phyloP scores from a whole-genome alignment of 2,329 filamentous ascomycete genomes.

The Neofusicoccum kwambonambiense region DNA sequence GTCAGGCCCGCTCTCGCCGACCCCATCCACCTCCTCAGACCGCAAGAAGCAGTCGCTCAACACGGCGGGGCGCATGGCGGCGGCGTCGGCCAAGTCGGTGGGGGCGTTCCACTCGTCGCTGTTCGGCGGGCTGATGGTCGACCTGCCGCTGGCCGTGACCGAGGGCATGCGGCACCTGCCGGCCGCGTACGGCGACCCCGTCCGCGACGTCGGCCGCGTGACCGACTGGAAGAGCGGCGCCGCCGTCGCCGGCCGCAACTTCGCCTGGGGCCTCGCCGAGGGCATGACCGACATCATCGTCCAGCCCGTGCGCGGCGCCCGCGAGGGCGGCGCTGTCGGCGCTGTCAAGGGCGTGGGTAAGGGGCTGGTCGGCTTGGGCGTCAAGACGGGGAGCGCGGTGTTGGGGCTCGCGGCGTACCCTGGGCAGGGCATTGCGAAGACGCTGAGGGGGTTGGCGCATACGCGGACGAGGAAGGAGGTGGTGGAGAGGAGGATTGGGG shows the following conservation, averaged over 20 bases:
- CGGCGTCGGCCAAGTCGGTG: slow-evolving; percentile 23
- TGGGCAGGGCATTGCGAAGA: background rate
- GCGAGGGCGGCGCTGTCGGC: slow-evolving; percentile 30
- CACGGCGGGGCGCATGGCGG: slow-evolving; percentile 18
- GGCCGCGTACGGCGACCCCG: slow-evolving; percentile 1
- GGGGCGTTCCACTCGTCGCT: slow-evolving; percentile 24
- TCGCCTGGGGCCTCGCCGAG: slow-evolving; percentile 33
- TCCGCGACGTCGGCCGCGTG: slow-evolving; percentile 28
- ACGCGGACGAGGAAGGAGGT: background rate
- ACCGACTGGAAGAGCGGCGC: slow-evolving; percentile 35
- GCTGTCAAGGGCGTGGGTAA: background rate
- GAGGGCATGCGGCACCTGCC: slow-evolving; percentile 39
- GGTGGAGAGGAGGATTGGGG: background rate
- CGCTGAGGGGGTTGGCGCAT: background rate
- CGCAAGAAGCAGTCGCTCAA: background rate
- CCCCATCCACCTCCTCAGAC: background rate
- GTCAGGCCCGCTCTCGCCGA: background rate
- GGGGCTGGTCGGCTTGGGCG: background rate
- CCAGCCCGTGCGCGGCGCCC: slow-evolving; percentile 25
- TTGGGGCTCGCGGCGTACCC: background rate
- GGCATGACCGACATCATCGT: slow-evolving; percentile 32
- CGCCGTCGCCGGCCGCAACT: slow-evolving; percentile 32
- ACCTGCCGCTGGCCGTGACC: slow-evolving; percentile 37
- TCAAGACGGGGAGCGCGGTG: background rate
- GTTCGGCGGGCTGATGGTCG: slow-evolving; percentile 35